Evolutionary conservation across 1,284 basidiomycete genomes (phyloP).

Genomic region (Tilletia setariae): DNA sequence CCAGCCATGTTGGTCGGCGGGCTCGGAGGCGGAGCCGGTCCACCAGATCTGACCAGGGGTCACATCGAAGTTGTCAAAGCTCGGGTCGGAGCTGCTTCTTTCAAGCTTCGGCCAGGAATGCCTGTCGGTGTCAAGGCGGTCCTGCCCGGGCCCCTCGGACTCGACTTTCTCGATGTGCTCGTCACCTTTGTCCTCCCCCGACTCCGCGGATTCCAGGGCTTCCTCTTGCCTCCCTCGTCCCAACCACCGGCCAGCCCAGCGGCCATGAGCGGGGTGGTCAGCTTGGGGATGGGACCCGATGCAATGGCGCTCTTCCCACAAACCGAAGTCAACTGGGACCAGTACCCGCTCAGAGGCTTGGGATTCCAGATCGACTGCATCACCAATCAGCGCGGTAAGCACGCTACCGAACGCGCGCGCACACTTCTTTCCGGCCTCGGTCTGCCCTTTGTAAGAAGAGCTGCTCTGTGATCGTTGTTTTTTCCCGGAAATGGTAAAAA

Average conservation of each 20-base stretch:
- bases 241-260: slow-evolving; percentile 58
- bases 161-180: slow-evolving; percentile 82
- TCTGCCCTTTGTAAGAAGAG: slow-evolving; percentile 42
- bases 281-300: slow-evolving; percentile 76
- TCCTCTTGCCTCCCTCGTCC: slow-evolving; percentile 65
- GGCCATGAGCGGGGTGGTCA: slow-evolving; percentile 79
- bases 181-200: slow-evolving; percentile 92
- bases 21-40: slow-evolving; percentile 9
- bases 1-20: slow-evolving; percentile 26
- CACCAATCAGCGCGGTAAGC: slow-evolving; percentile 49
- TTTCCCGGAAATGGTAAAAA: background rate
- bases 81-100: slow-evolving; percentile 76
- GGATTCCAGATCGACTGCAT: slow-evolving; percentile 53
- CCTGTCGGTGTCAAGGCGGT: slow-evolving; percentile 86
- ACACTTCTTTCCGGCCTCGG: slow-evolving; percentile 47
- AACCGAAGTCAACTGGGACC: slow-evolving; percentile 52
- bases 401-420: slow-evolving; percentile 47
- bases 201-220: slow-evolving; percentile 81
- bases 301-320: slow-evolving; percentile 85
- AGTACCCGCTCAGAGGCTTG: slow-evolving; percentile 46
- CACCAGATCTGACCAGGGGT: slow-evolving; percentile 23
- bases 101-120: slow-evolving; percentile 75
- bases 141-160: slow-evolving; percentile 83
- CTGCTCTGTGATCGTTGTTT: background rate
- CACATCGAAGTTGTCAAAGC: slow-evolving; percentile 73